phyloP scores from a whole-genome alignment of 208 protist species.

The Balamuthia mandrillaris region DNA sequence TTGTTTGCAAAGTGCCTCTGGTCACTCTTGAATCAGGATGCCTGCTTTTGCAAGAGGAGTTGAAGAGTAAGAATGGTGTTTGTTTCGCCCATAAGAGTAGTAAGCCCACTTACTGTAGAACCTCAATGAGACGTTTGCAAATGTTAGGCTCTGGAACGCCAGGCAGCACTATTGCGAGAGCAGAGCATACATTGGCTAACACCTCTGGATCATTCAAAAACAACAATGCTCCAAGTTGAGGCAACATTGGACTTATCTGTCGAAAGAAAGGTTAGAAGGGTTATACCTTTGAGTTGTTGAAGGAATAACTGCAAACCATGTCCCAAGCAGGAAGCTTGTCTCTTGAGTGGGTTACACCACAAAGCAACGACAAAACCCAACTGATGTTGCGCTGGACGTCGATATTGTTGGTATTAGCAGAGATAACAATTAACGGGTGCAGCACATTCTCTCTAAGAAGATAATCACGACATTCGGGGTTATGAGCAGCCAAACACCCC shows the following conservation, averaged over 20 bases:
- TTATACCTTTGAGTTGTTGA: too few relatives aligned
- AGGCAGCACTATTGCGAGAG: neutral
- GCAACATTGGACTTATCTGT: slow-evolving; percentile 6
- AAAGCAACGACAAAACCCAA: neutral
- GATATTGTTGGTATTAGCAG: neutral
- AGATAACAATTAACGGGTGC: neutral
- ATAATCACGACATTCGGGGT: neutral
- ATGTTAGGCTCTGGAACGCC: neutral
- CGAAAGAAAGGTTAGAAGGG: neutral
- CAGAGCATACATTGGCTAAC: neutral
- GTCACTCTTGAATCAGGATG: neutral
- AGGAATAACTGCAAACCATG: neutral
- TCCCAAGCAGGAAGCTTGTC: neutral
- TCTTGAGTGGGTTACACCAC: neutral
- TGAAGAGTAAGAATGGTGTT: too few relatives aligned
- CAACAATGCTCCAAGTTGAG: neutral
- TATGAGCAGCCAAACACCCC: neutral
- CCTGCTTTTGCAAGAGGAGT: too few relatives aligned
- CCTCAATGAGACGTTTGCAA: neutral
- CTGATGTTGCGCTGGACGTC: neutral
- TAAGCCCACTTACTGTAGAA: too few relatives aligned
- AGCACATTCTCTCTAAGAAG: neutral
- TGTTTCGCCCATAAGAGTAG: too few relatives aligned
- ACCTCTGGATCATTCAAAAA: neutral
- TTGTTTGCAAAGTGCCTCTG: neutral